These are phyloP conservation scores for Phellinidium pouzarii DNA, from an alignment of 1,284 basidiomycete species.

Conservation along the genomic window DNA sequence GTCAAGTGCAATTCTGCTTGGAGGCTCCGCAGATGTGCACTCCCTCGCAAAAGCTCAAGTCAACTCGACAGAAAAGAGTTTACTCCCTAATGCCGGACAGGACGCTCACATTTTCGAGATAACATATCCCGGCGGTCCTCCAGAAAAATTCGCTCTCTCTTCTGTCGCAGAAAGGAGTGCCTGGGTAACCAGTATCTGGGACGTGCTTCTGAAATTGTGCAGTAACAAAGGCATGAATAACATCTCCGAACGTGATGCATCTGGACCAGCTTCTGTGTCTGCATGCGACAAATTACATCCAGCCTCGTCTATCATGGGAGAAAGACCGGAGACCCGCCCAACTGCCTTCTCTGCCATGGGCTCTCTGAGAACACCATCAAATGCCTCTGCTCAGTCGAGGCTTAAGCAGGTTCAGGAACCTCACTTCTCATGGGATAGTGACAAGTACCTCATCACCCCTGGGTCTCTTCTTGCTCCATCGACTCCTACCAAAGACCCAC, in stretches of 20 bases:
- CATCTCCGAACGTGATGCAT: not conserved
- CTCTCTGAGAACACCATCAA: not conserved
- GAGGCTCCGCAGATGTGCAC: slow-evolving; percentile 53
- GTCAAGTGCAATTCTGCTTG: slow-evolving; percentile 41
- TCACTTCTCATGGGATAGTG: no score
- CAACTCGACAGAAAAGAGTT: slow-evolving; percentile 34
- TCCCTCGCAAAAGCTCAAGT: slow-evolving; percentile 44
- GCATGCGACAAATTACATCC: not conserved
- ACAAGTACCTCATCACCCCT: no score
- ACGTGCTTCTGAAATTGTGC: slow-evolving; percentile 44
- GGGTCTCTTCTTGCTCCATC: not conserved
- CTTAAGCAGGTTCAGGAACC: no score
- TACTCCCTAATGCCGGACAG: slow-evolving; percentile 33
- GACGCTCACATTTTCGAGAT: slow-evolving; percentile 54
- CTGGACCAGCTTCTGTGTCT: not conserved
- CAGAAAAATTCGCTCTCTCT: slow-evolving; percentile 53
- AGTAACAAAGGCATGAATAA: slow-evolving; percentile 23
- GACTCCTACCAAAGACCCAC: slow-evolving; percentile 22
- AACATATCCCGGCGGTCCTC: slow-evolving; percentile 42
- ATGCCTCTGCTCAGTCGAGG: not conserved
- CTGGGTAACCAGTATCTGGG: slow-evolving; percentile 71
- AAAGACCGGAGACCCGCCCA: not conserved
- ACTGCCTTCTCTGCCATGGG: not conserved
- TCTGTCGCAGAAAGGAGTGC: slow-evolving; percentile 57
- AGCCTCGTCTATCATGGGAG: not conserved